These are phyloP conservation scores for Symbiotaphrina buchneri DNA, from an alignment of 495 filamentous ascomycete species.

Conservation along the genomic window DNA sequence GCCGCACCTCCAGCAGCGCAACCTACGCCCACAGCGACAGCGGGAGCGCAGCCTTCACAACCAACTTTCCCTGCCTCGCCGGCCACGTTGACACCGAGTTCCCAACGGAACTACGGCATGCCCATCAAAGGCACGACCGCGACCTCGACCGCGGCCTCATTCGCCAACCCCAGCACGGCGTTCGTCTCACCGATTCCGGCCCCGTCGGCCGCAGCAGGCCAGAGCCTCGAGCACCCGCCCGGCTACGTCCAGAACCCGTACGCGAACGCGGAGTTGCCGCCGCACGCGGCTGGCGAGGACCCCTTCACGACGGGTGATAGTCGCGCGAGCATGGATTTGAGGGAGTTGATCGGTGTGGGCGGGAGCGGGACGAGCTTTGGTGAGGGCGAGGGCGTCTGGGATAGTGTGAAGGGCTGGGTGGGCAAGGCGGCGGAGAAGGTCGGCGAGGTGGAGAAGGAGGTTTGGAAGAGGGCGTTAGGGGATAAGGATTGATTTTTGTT, in stretches of 20 bases:
- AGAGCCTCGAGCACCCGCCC: conserved; percentile 20
- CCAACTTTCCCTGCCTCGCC: conserved; percentile 9
- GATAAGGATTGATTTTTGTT: too few species aligned
- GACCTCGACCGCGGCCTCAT: conserved; percentile 22
- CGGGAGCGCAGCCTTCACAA: conserved; percentile 12
- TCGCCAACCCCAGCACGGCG: too few species aligned
- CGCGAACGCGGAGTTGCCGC: conserved; percentile 18
- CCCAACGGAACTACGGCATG: conserved; percentile 20
- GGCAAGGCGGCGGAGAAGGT: conserved; percentile 36
- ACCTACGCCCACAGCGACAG: conserved; percentile 16
- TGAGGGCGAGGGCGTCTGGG: conserved; percentile 24
- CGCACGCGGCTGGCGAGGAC: conserved; percentile 12
- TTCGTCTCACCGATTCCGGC: conserved; percentile 5
- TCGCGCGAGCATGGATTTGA: conserved; percentile 9
- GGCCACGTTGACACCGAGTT: conserved; percentile 10
- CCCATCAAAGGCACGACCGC: conserved; percentile 31
- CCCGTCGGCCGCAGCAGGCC: conserved; percentile 13
- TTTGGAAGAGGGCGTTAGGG: conserved; percentile 56
- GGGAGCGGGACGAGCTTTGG: conserved; percentile 20
- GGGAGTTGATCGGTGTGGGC: conserved; percentile 25
- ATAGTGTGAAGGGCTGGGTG: conserved; percentile 34
- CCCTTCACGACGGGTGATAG: too few species aligned
- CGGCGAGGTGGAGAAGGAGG: conserved; percentile 37
- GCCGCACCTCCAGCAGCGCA: conserved; percentile 26
- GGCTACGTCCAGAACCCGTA: conserved; percentile 33